Evolutionary conservation across 179 eudicot species (phyloP).

Genomic region (Silene coronaria): DNA sequence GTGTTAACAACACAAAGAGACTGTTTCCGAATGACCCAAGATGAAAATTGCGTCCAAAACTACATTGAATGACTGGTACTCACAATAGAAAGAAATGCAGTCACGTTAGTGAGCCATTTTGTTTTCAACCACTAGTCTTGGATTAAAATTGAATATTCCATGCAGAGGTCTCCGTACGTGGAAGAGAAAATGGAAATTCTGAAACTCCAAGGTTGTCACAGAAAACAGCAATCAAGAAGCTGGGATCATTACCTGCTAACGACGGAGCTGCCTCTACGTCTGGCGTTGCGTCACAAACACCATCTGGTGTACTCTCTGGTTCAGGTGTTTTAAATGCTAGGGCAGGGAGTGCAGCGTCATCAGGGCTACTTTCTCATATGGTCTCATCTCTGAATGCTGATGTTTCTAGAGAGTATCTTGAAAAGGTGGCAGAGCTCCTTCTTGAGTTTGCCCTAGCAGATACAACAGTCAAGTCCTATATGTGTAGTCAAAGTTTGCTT

Average conservation of each 20-base stretch:
- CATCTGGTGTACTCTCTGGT: slow-evolving; percentile 94
- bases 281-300: slow-evolving; percentile 78
- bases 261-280: slow-evolving; percentile 71
- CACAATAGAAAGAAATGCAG: no score
- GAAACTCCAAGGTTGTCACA: slow-evolving; percentile 56
- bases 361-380: slow-evolving; percentile 82
- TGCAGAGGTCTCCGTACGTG: slow-evolving; percentile 82
- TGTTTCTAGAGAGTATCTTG: slow-evolving; percentile 86
- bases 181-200: slow-evolving; percentile 62
- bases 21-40: no score
- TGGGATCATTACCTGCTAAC: slow-evolving; percentile 44
- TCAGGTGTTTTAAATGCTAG: slow-evolving; percentile 94
- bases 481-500: slow-evolving; percentile 92
- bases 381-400: slow-evolving; percentile 78
- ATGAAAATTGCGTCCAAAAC: no score
- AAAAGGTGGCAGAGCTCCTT: slow-evolving; percentile 91
- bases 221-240: slow-evolving; percentile 50
- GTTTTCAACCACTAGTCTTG: not conserved
- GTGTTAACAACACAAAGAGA: no score
- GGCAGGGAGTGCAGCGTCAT: slow-evolving; percentile 90
- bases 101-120: no score
- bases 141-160: slow-evolving; percentile 18
- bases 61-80: no score
- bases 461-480: slow-evolving; percentile 82
- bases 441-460: slow-evolving; percentile 94